Evolutionary conservation across 352 stramenopile species (phyloP), one percentile per base, ranked within the genome.

Genomic region (Globisporangium viniferum): DNA sequence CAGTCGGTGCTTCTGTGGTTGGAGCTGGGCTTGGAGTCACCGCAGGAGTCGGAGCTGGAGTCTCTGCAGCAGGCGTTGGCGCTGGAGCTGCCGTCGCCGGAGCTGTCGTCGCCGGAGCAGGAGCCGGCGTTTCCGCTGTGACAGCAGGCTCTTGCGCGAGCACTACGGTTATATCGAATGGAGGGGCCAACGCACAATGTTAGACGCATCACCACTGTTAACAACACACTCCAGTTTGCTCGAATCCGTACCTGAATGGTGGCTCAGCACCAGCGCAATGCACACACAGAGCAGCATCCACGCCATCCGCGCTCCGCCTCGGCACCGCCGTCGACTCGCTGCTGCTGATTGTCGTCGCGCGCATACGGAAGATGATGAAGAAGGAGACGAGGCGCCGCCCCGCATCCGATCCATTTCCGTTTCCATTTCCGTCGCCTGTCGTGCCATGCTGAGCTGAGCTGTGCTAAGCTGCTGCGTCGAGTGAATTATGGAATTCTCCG

Each of bases 251-350:
- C 64, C 64, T 59, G 46, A 35, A 14, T 60, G 31, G 3, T 54
- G 44, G 27, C 56, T 64, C 44, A 58, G 33, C 14, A 29, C 44
- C 3, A 69, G 31, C n/a, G 44, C 46, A 6, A 69, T 8, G 15
- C 48, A 65, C 22, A 59, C 22, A 12, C 48, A 44, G 46, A 69
- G 22, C 8, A 69, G 46, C 56, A 36, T 64, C 53, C 62, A 68
- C n/a, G 15, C 22, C 53, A n/a, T 31, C 20, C 8, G 39, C 29
- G 55, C 18, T 12, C 18, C 18, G 18, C 55, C 15, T 31, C n/a
- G 18, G 10, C 33, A 46, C 48, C 56, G 22, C 56, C 20, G 56
- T 8, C 55, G 29, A 20, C 53, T 35, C 24, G 53, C 53, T 24
- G 18, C 20, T 49, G 5, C 41, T 24, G 18, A 18, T 51, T 51